These are phyloP conservation scores for Umbelopsis vinacea DNA, from an alignment of 192 early-diverging fungal species.

Conservation along the genomic window DNA sequence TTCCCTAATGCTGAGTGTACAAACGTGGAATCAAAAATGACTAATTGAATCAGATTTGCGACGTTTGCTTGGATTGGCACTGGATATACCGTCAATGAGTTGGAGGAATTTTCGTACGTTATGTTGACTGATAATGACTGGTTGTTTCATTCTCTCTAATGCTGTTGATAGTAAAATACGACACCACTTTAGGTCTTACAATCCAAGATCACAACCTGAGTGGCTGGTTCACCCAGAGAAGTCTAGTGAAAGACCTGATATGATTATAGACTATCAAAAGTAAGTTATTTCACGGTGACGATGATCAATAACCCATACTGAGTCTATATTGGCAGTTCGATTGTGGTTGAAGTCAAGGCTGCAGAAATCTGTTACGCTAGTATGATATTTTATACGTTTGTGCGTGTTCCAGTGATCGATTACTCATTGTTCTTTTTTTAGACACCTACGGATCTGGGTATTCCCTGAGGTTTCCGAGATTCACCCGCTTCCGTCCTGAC, in stretches of 20 bases:
- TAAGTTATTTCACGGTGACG: slow-evolving; percentile 23
- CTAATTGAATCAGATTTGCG: slow-evolving; percentile 34
- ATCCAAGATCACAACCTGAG: slow-evolving; percentile 47
- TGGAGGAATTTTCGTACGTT: slow-evolving; percentile 62
- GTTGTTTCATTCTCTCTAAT: not conserved
- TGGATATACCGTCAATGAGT: slow-evolving; percentile 66
- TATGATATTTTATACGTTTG: not conserved
- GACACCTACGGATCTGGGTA: slow-evolving; percentile 60
- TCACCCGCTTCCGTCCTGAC: slow-evolving; percentile 67
- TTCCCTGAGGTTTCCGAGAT: slow-evolving; percentile 82
- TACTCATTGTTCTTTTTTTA: slow-evolving; percentile 17
- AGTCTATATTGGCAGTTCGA: slow-evolving; percentile 34
- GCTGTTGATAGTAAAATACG: slow-evolving; percentile 34
- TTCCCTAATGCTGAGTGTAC: too few species aligned
- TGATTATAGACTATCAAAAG: slow-evolving; percentile 65
- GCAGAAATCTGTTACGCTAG: slow-evolving; percentile 60
- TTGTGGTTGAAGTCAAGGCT: slow-evolving; percentile 71
- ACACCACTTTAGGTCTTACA: slow-evolving; percentile 33
- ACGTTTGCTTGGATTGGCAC: slow-evolving; percentile 75
- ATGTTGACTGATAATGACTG: not conserved
- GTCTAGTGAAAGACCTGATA: slow-evolving; percentile 71
- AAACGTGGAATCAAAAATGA: too few species aligned
- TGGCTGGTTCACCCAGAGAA: slow-evolving; percentile 53
- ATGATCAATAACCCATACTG: not conserved
- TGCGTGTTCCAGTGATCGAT: not conserved